Evolutionary conservation across 805 yeast genomes (phyloP).

Genomic region (Komagataella phaffii): DNA sequence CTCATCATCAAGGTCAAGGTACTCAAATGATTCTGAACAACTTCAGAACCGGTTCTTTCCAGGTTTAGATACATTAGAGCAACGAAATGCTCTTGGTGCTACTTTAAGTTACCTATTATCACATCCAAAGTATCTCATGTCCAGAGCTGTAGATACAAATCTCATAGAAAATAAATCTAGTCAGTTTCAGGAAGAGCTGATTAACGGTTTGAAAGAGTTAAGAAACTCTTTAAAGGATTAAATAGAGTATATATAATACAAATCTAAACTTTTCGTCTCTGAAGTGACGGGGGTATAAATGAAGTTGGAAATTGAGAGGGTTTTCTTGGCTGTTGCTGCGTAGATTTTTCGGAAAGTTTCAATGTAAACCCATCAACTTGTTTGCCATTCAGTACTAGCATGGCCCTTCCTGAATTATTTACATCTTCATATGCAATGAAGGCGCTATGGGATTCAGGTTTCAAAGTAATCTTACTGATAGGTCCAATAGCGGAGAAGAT

Average conservation of each 20-base stretch:
- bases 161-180: constrained; percentile 19
- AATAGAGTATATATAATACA: not conserved
- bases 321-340: not conserved
- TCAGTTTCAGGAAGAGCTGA: constrained; percentile 30
- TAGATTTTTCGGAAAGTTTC: not conserved
- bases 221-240: constrained; percentile 22
- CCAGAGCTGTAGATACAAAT: not conserved
- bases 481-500: constrained; percentile 21
- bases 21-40: not conserved
- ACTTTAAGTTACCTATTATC: constrained; percentile 62
- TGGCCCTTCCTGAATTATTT: constrained; percentile 37
- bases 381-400: constrained; percentile 25
- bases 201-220: constrained; percentile 37
- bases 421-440: constrained; percentile 30
- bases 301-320: not conserved
- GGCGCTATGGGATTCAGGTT: constrained; percentile 33
- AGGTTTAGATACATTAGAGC: constrained; percentile 48
- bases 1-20: not conserved
- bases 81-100: constrained; percentile 43
- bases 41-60: constrained; percentile 22
- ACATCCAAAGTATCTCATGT: constrained; percentile 65
- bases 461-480: constrained; percentile 27
- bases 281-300: not conserved
- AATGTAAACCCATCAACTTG: constrained; percentile 18
- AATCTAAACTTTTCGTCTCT: not conserved